Conservation (phyloP, 2,329 filamentous ascomycete species). For the Xylaria sp. region DNA sequence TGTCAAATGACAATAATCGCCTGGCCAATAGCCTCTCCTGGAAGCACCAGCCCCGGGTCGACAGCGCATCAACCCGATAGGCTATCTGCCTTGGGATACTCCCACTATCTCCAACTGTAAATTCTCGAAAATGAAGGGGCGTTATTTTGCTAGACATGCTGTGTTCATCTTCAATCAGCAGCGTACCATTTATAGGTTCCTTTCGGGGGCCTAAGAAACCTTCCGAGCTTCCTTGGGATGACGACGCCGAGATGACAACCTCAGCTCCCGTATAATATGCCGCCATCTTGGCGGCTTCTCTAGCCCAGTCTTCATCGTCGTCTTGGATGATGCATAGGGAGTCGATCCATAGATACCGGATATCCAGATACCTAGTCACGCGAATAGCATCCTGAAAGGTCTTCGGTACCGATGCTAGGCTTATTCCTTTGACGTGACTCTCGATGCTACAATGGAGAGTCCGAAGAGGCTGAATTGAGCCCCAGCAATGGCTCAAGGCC, state of each 20-base stretch:
- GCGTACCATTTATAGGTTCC: conserved; percentile 4
- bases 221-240: conserved; percentile 5
- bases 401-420: neutral
- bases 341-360: conserved; percentile 8
- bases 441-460: neutral
- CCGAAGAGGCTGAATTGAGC: neutral
- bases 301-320: neutral
- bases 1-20: conserved; percentile 8
- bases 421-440: conserved; percentile 5
- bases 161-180: neutral
- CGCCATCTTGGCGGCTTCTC: conserved; percentile 8
- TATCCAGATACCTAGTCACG: conserved; percentile 1
- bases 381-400: conserved; percentile 6
- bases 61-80: neutral
- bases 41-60: conserved; percentile 4
- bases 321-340: conserved; percentile 1
- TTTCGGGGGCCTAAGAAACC: neutral
- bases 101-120: conserved; percentile 3
- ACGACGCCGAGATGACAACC: conserved; percentile 3
- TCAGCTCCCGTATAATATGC: conserved; percentile 5
- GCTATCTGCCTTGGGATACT: conserved; percentile 8
- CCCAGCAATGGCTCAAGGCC: conserved; percentile 11
- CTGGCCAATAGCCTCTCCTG: conserved; percentile 5
- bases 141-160: neutral
- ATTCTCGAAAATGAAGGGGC: conserved; percentile 1